Evolutionary conservation across 768 basidiomycete genomes (phyloP), one percentile per base, ranked within the genome.

Genomic region (Macrolepiota dolichaula): DNA sequence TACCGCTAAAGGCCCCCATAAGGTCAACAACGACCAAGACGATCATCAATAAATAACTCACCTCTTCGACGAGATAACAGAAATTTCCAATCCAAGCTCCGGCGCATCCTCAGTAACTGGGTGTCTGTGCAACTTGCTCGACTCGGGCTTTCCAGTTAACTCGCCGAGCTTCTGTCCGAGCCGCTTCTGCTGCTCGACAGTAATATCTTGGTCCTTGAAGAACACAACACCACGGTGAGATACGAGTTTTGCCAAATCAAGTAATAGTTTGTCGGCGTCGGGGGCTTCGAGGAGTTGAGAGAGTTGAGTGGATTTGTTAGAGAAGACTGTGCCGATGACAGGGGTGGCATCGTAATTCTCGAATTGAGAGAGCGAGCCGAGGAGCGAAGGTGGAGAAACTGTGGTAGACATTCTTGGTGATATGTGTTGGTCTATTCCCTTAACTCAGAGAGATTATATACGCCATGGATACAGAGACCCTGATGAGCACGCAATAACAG

Each of bases 141-240:
- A 73, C 40, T 68, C 67, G 0, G 83, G 85, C 51, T 81, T 79
- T 6, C 82, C 85, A 10, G 78, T 71, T 5, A 82, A 71, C 63
- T 77, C 70, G 9, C 85, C 85, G 11, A 87, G 68, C 17, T 75
- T 71, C n/a, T 72, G 70, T 4, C 72, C 82, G 17, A 87, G 80
- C 54, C 73, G 66, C 61, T 79, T 80, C 71, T 86, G 84, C 65
- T 85, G 77, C 27, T 77, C 74, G 44, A 82, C 68, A 3, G 69
- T 74, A 55, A 88, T 68, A 63, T 81, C 76, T 68, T 86, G 85
- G 19, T 78, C 73, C 11, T 79, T 77, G 77, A 88, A 85, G 73
- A 88, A 88, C 4, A 87, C 84, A 50, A 87, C 86, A 2, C 85
- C 85, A 35, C 86, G 82, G 56, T 81, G 81, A 29, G 77, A 79